Evolutionary conservation across 2,329 filamentous ascomycete genomes (phyloP).

Genomic region (Claviceps sp.): DNA sequence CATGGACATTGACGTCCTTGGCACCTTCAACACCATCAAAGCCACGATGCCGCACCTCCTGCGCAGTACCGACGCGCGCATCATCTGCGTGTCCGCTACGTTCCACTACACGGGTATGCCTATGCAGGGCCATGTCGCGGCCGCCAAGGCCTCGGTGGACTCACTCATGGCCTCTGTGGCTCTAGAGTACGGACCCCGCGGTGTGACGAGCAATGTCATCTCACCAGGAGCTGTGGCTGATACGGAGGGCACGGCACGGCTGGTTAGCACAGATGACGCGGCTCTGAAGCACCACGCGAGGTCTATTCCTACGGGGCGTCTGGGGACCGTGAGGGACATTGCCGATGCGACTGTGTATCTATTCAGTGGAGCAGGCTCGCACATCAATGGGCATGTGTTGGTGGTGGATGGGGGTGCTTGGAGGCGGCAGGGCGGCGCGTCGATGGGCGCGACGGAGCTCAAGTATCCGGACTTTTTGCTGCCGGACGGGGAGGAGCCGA

Average conservation of each 20-base stretch:
- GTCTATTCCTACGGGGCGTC: slow-evolving; percentile 58
- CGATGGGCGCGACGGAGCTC: slow-evolving; percentile 34
- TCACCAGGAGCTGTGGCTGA: slow-evolving; percentile 74
- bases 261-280: slow-evolving; percentile 28
- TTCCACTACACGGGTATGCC: slow-evolving; percentile 83
- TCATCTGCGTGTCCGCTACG: slow-evolving; percentile 81
- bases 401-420: slow-evolving; percentile 56
- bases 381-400: slow-evolving; percentile 69
- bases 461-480: slow-evolving; percentile 38
- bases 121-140: slow-evolving; percentile 77
- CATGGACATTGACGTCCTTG: slow-evolving; percentile 90
- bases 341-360: slow-evolving; percentile 84
- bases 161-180: slow-evolving; percentile 66
- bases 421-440: slow-evolving; percentile 34
- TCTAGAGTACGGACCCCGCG: slow-evolving; percentile 80
- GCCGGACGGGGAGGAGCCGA: slow-evolving; percentile 16
- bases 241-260: slow-evolving; percentile 67
- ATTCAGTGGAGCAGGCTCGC: slow-evolving; percentile 75
- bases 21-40: slow-evolving; percentile 90
- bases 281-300: slow-evolving; percentile 22
- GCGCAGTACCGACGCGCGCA: slow-evolving; percentile 62
- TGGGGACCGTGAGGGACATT: slow-evolving; percentile 74
- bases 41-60: slow-evolving; percentile 74
- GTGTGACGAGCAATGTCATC: slow-evolving; percentile 79
- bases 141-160: slow-evolving; percentile 85